These are phyloP conservation scores for Phytophthora foliorum DNA, from an alignment of 352 stramenopile genomes.

Conservation along the genomic window DNA sequence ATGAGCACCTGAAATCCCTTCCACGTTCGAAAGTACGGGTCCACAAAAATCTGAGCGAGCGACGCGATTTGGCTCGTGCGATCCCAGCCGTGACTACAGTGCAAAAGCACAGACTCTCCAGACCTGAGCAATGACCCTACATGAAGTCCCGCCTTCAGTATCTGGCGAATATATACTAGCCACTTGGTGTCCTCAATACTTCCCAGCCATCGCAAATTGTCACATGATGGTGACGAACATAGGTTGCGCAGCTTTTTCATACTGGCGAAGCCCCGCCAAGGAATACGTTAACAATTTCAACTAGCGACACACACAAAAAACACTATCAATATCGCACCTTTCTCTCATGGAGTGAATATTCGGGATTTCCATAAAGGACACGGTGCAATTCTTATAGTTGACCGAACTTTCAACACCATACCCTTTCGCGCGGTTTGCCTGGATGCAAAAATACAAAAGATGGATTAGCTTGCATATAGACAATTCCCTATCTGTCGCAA, in stretches of 20 bases:
- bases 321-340: conserved; percentile 64
- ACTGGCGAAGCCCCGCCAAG: conserved; percentile 19
- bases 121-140: conserved; percentile 94
- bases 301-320: background rate
- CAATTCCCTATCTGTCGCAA: background rate
- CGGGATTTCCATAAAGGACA: conserved; percentile 99
- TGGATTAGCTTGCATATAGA: background rate
- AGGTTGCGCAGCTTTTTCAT: conserved; percentile 82
- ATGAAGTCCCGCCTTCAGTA: conserved; percentile 94
- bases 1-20: conserved; percentile 84
- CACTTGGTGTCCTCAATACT: conserved; percentile 98
- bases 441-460: background rate
- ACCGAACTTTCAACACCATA: conserved; percentile 97
- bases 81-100: conserved; percentile 91
- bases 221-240: conserved; percentile 82
- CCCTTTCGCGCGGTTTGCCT: conserved; percentile 90
- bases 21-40: conserved; percentile 86
- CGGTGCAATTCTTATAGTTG: conserved; percentile 94
- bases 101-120: conserved; percentile 81
- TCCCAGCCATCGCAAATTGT: conserved; percentile 94
- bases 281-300: background rate
- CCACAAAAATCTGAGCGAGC: conserved; percentile 73
- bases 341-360: conserved; percentile 99
- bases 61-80: conserved; percentile 92
- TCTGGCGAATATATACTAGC: conserved; percentile 95